These are phyloP conservation scores for Ceriops tagal DNA, from an alignment of 345 rosid species.

Conservation along the genomic window DNA sequence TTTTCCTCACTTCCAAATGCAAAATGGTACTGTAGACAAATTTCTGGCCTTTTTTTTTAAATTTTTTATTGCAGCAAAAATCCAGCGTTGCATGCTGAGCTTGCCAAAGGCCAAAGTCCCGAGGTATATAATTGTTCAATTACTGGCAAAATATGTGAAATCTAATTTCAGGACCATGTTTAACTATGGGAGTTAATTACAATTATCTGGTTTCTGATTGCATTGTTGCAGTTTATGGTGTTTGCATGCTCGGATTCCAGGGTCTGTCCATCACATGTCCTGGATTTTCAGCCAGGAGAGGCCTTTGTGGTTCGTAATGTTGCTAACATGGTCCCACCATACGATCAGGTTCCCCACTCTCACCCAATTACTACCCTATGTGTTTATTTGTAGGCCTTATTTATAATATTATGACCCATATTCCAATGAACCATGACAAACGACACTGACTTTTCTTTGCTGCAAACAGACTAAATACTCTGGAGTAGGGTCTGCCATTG, in stretches of 20 bases:
- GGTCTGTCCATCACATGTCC: conserved; percentile 89
- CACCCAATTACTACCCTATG: neutral
- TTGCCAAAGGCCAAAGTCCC: conserved; percentile 88
- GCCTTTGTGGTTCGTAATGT: conserved; percentile 90
- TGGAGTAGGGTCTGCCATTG: conserved; percentile 82
- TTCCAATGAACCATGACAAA: neutral
- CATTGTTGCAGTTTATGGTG: conserved; percentile 65
- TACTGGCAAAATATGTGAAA: neutral
- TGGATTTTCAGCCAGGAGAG: conserved; percentile 87
- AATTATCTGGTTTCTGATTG: neutral
- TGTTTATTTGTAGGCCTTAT: too few relatives aligned
- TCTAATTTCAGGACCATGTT: too few relatives aligned
- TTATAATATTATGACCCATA: too few relatives aligned
- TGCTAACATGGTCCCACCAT: conserved; percentile 40
- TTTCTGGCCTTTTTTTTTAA: too few relatives aligned
- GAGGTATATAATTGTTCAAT: conserved; percentile 36
- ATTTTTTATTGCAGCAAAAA: conserved; percentile 43
- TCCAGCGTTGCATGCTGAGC: conserved; percentile 62
- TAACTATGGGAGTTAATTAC: too few relatives aligned
- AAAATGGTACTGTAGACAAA: too few relatives aligned
- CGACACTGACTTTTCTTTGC: neutral
- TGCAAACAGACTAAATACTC: conserved; percentile 36
- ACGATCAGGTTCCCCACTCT: conserved; percentile 13
- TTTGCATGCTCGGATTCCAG: conserved; percentile 97
- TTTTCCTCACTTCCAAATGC: neutral